Evolutionary conservation across 179 eudicot species (phyloP), one percentile per base, ranked within the genome.

Genomic region (Silene coronaria): DNA sequence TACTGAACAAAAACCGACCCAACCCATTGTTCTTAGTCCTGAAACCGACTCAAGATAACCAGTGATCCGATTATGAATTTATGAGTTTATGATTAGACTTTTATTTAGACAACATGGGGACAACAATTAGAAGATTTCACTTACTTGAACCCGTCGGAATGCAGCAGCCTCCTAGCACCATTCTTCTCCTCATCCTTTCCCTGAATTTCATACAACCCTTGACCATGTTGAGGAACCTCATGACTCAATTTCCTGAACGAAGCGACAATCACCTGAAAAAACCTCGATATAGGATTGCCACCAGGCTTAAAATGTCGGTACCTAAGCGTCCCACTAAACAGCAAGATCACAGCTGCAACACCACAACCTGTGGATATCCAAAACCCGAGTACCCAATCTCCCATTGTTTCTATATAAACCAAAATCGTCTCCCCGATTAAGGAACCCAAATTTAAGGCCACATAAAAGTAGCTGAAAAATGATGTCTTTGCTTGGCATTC

Each of bases 391-490:
- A 85, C 87, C 85, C 85, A 85, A 26, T 72, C 77, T 4, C 87
- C 87, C 84, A 82, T 80, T 38, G 76, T 85, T 76, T 85, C 82
- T 3, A 85, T 74, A 72, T 85, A 85, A 32, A 85, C 87, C 77
- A 85, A 65, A 21, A 85, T 46, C 3, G 87, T 85, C 74, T 85
- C 87, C n/a, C 85, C 85, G 0, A 85, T 85, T 42, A 85, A 78
- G 12, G 87, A 82, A 2, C 87, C 87, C 17, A 80, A 64, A 77
- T 85, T 85, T 58, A 85, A 67, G 67, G 87, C 87, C 65, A 85
- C 87, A 10, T 85, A 85, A 24, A 85, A 85, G 71, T 85, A 82
- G 75, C 87, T 85, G 65, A 85, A 85, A 55, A 85, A 85, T 9
- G 87, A 82, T 2, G 85, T 80, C 67, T 85, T 85, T 59, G 85